Evolutionary conservation across 208 protist genomes (phyloP), one percentile per base, ranked within the genome.

Genomic region (Acanthamoeba lugdunensis): DNA sequence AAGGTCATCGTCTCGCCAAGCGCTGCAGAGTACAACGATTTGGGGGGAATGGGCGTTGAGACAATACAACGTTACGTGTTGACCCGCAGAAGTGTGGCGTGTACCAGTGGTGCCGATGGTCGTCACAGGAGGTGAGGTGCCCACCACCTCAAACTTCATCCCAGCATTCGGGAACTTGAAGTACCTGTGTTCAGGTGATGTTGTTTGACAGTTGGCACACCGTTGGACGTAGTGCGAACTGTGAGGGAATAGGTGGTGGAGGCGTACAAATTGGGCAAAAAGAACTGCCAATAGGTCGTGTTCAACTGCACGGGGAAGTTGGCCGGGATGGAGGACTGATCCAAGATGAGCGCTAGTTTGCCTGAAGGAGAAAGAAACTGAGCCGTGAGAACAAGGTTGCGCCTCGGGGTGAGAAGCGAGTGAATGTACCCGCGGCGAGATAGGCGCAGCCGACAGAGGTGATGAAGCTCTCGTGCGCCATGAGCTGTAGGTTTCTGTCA

Each of bases 241-340:
- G n/a, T n/a, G n/a, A n/a, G n/a, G n/a, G n/a, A n/a, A n/a, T n/a
- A n/a, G n/a, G n/a, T n/a, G n/a, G n/a, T n/a, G n/a, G n/a, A n/a
- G 25, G 71, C 6, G 61, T 91, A 91, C 85, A 91, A 50, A 18
- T 75, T 50, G 41, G 85, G 85, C 25, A 91, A 28, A 14, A 91
- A 77, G 58, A 91, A 91, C 23, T 71, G 41, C 56, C 56, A 91
- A 14, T 91, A 45, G 25, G 52, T 58, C 11, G 85, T 91, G 61
- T 91, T 91, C 21, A 91, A 8, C 61, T 71, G 33, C 11, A 91
- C 41, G 2, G 85, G 85, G 61, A 91, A 91, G 63, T 91, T 91
- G 37, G 85, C 6, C 25, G 85, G 85, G 16, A 91, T 69, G 65
- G 85, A 91, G 65, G 21, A 21, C 85, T 91, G 54, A 25, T 91